Base-by-base conservation (phyloP, 768 basidiomycete genomes). In the Leucosporidium scottii region DNA sequence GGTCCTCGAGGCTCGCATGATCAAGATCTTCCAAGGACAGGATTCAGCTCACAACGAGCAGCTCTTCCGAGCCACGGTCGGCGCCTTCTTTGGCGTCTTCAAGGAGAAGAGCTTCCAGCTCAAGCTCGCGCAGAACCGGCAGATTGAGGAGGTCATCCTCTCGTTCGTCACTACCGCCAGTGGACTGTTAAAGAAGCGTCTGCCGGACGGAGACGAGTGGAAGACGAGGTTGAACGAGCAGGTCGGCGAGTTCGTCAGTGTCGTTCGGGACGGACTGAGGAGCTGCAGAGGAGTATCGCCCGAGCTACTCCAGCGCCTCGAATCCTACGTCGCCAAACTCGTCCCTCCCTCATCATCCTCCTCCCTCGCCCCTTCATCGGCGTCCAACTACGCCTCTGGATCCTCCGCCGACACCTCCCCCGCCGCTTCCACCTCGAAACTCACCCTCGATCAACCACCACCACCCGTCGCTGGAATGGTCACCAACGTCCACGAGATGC, bases 61-160 rank as follows among this genome's bases (percentile, higher is more conserved):
- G 75, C 82, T 92, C 39, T 86, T 93, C 23, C 85, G 94, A 36
- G 83, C 91, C 64, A 91, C 90, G 1, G 88, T 94, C 83, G 93
- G 87, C 64, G 87, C 89, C 44, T 97, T 97, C 78, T 97, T 93
- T 77, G 88, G 87, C 18, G 90, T 91, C 69, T 91, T 90, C 78
- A 86, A 87, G 78, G 86, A 89, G 66, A 88, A 91, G 31, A 83
- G 82, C 49, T 94, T 96, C 81, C 86, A 88, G 65, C 84, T 85
- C 47, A 89, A 93, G 74, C 88, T 97, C 85, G 91, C 91, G 79
- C 93, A 97, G 78, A 93, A 91, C 77, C 84, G 96, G 56, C 96
- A 94, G 81, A 90, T 97, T 49, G 96, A 99, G 79, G 93, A 97
- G 71, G 87, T 99, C 63, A 94, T 99, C 67, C 82, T 99, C 61